Evolutionary conservation across 2,329 filamentous ascomycete genomes (phyloP).

Genomic region (Venturia carpophila): DNA sequence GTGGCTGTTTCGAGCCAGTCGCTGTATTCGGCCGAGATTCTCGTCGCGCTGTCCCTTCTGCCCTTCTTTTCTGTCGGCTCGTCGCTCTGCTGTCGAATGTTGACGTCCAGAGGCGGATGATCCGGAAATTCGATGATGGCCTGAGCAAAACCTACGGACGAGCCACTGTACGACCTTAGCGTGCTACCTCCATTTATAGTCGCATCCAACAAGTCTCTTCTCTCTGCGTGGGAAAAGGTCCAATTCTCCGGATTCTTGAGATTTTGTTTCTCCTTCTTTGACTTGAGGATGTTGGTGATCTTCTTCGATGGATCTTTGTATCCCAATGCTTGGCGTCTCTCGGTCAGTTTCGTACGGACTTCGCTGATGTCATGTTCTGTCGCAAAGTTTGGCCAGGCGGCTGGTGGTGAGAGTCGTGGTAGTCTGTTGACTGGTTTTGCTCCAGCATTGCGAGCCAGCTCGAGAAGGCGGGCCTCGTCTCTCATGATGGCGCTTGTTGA

Average conservation of each 20-base stretch:
- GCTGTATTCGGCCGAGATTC: not conserved
- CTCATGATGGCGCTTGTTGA: not conserved
- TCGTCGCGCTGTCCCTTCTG: not conserved
- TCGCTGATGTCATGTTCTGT: conserved; percentile 9
- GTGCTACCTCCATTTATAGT: conserved; percentile 5
- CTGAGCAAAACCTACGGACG: conserved; percentile 3
- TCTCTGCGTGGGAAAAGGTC: not conserved
- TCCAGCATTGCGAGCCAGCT: not conserved
- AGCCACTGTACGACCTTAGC: not conserved
- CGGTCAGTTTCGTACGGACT: not conserved
- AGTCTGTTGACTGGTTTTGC: conserved; percentile 8
- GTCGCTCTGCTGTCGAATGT: conserved; percentile 9
- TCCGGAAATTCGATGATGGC: conserved; percentile 7
- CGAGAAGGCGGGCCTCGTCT: conserved; percentile 1
- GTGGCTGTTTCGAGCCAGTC: conserved; percentile 7
- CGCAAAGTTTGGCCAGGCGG: not conserved
- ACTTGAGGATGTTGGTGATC: conserved; percentile 9
- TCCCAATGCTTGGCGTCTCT: not conserved
- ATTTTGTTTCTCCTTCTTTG: conserved; percentile 9
- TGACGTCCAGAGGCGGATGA: conserved; percentile 7
- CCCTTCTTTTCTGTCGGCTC: not conserved
- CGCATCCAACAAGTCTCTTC: conserved; percentile 2
- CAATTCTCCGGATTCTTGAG: conserved; percentile 11
- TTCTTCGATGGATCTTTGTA: conserved; percentile 6
- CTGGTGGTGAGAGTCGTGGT: not conserved